Evolutionary conservation across 2,329 filamentous ascomycete genomes (phyloP), one percentile per base, ranked within the genome.

Genomic region (Hansfordia pulvinata): DNA sequence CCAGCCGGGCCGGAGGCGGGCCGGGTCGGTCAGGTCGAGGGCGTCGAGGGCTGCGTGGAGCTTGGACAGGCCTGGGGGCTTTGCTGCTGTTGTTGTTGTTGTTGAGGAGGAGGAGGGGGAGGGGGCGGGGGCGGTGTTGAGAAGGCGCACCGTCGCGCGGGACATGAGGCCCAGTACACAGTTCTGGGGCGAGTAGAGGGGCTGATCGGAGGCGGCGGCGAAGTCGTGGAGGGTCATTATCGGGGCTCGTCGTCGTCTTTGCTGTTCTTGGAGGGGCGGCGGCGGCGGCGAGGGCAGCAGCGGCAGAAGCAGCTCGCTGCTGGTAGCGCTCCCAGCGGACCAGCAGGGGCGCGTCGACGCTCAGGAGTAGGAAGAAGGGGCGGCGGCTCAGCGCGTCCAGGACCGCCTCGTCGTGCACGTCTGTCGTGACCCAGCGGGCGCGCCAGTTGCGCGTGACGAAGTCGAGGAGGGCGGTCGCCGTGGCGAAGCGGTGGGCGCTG

Each of bases 311-410:
- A 6, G 6, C 8, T 23, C 32, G 38, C 20, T 26, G 52, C 35
- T 70, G 72, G 58, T 80, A 85, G 23, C 90, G 77, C 41, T 69
- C 64, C 81, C 83, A 94, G 27, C 90, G 78, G 23, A 88, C 62
- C 26, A 70, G 79, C 23, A 94, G 65, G 2, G 90, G 90, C 4
- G 86, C 88, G 52, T 96, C 88, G 25, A 96, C 75, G 49, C 83
- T 88, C 44, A 98, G 62, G 18, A 96, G 70, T 26, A 98, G 67
- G 61, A 96, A 96, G 59, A 93, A 94, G 1, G 90, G 90, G 6
- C 90, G 71, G 12, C 76, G 67, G 32, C 76, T 58, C 26, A 94
- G 72, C 14, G 74, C 64, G 40, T 94, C 82, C 4, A 93, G 67
- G 6, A 77, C 68, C 3, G 53, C 50, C 39, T 85, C 78, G 38